A percentile compares a stretch with the other conserved stretches of the same genome.
Evolutionary conservation across 2,329 filamentous ascomycete species (phyloP).

Genomic region (Mycosphaerelloides madeirae): DNA sequence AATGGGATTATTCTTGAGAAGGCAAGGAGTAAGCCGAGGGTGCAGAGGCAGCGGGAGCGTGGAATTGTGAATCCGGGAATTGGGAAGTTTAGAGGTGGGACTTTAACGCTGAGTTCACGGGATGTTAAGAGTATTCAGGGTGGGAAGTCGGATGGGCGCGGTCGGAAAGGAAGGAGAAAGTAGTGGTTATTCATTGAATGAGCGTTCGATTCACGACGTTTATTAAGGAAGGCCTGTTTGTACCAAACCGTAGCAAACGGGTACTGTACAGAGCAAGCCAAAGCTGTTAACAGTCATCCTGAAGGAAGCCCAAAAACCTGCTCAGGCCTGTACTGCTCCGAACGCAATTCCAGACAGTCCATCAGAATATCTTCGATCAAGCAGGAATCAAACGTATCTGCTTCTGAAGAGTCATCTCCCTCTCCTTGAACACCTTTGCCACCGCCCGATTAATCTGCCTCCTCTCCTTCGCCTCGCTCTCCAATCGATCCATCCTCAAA

Average conservation of each 20-base stretch:
- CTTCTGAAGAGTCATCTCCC: too few species aligned
- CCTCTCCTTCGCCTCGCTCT: background rate
- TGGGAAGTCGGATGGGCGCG: background rate
- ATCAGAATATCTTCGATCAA: too few species aligned
- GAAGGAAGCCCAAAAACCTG: too few species aligned
- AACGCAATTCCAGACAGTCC: too few species aligned
- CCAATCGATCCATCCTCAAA: background rate
- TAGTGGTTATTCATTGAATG: background rate
- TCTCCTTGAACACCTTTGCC: too few species aligned
- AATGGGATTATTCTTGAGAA: slow-evolving; percentile 85
- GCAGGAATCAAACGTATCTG: too few species aligned
- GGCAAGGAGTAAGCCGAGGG: slow-evolving; percentile 40
- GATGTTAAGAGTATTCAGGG: slow-evolving; percentile 71
- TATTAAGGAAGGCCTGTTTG: too few species aligned
- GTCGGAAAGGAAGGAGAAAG: slow-evolving; percentile 1
- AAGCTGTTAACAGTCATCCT: too few species aligned
- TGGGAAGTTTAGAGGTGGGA: slow-evolving; percentile 74
- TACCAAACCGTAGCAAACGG: too few species aligned
- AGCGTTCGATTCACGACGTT: too few species aligned
- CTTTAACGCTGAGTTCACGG: slow-evolving; percentile 69
- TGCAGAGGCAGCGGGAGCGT: slow-evolving; percentile 46
- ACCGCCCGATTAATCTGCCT: background rate
- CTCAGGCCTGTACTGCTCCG: too few species aligned
- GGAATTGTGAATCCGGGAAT: slow-evolving; percentile 72
- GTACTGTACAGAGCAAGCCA: too few species aligned